Base-by-base conservation (phyloP, 371 early-diverging fungal species). In the Circinella minor region DNA sequence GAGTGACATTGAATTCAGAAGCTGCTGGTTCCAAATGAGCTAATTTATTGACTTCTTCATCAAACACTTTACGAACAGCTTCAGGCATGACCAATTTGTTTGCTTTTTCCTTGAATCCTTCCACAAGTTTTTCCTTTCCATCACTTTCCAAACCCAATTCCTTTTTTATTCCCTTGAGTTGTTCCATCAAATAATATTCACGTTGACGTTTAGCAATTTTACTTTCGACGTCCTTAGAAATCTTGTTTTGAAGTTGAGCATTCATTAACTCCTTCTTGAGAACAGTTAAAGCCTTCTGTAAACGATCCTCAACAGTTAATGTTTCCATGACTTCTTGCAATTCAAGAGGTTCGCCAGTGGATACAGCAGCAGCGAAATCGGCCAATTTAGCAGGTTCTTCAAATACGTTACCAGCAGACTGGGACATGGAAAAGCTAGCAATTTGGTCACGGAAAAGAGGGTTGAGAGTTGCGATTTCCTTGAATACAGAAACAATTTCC, bases 131-230 rank as follows among this genome's bases (percentile, higher is more conserved):
- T 73, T 98, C 98, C 78, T 98, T 98, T 57, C 98, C 98, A 76
- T 98, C 99, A 60, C 90, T 90, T 72, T 98, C 98, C 48, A 98
- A 85, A 1, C 99, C 99, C 39, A 98, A 85, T 80, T 98, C 98
- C 83, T 95, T 96, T 81, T 98, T 97, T 81, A 98, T 98, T 1
- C 98, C 96, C 84, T 96, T 97, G 74, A 98, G 87, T 78, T 98
- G 98, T 80, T 98, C 99, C 97, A 96, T 97, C 83, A 98, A 80
- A 68, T 94, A 98, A 78, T 97, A 98, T 76, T 98, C 99, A 63
- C 97, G 94, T 82, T 97, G 96, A 54, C 96, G 89, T 71, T 96
- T 91, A 14, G 94, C 94, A 71, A 98, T 98, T 85, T 98, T 97
- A 72, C 91, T 91, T 74, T 98, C 98, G 37, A 98, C 98, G 71